Evolutionary conservation across 768 basidiomycete genomes (phyloP).

Genomic region (Tylopilus sp.): DNA sequence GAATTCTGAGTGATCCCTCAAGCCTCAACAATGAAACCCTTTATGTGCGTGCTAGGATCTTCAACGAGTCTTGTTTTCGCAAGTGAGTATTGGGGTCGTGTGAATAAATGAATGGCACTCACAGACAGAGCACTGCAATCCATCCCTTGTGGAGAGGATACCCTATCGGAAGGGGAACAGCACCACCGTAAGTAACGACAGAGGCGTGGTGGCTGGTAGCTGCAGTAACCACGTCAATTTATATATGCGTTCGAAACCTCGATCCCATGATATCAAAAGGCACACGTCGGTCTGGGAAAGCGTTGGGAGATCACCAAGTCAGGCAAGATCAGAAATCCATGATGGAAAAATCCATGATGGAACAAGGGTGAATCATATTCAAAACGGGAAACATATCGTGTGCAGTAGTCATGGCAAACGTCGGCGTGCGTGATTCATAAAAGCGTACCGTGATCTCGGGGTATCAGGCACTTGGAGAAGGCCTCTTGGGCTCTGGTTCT

Average conservation of each 20-base stretch:
- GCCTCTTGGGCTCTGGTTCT: conserved; percentile 14
- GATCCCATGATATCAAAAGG: neutral
- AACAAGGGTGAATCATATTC: conserved; percentile 7
- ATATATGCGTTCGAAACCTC: neutral
- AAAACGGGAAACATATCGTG: neutral
- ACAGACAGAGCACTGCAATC: conserved; percentile 24
- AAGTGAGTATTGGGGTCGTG: neutral
- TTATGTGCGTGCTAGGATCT: neutral
- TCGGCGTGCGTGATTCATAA: neutral
- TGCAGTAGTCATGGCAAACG: neutral
- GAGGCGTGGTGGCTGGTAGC: neutral
- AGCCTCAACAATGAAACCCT: too few species aligned
- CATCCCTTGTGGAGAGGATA: neutral
- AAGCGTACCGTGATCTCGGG: neutral
- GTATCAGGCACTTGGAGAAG: conserved; percentile 7
- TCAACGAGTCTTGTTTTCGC: neutral
- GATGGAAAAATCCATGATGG: neutral
- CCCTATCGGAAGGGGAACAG: neutral
- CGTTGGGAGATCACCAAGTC: neutral
- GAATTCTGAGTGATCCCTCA: too few species aligned
- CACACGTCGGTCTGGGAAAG: conserved; percentile 19
- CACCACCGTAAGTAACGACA: neutral
- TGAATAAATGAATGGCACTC: neutral
- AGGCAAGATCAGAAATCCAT: neutral
- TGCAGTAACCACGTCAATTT: neutral